Percentiles rank a stretch among this genome's conserved stretches.
phyloP scores from a whole-genome alignment of 208 protist species.

The Herpetomonas samuelpessoai region DNA sequence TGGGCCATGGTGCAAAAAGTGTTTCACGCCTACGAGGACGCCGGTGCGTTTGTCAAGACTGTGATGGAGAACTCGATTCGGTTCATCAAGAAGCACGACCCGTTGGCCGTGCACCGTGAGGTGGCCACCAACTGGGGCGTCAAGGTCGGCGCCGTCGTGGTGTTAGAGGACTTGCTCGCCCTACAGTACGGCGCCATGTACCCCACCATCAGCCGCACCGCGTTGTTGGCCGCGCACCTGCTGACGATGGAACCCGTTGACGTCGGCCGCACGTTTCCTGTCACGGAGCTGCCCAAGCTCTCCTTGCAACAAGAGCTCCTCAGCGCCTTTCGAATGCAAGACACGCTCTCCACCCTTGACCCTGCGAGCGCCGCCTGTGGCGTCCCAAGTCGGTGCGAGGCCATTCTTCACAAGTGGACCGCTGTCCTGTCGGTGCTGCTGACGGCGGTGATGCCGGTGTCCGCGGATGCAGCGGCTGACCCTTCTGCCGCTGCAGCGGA shows the following conservation, averaged over 20 bases:
- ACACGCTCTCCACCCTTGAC: slow-evolving; percentile 6
- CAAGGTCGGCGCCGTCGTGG: slow-evolving; percentile 67
- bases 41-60: slow-evolving; percentile 57
- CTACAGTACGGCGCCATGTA: slow-evolving; percentile 54
- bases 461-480: not conserved
- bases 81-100: slow-evolving; percentile 42
- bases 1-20: slow-evolving; percentile 44
- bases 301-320: slow-evolving; percentile 70
- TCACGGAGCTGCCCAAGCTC: slow-evolving; percentile 34
- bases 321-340: slow-evolving; percentile 69
- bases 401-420: slow-evolving; percentile 22
- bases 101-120: slow-evolving; percentile 60
- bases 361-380: slow-evolving; percentile 1
- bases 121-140: slow-evolving; percentile 81
- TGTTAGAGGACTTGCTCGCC: slow-evolving; percentile 68
- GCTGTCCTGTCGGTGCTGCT: slow-evolving; percentile 27
- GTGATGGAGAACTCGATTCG: slow-evolving; percentile 65
- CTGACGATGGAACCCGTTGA: slow-evolving; percentile 80
- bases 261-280: slow-evolving; percentile 59
- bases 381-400: slow-evolving; percentile 13
- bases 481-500: not conserved
- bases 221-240: slow-evolving; percentile 69
- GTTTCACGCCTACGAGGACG: slow-evolving; percentile 63
- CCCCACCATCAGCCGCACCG: slow-evolving; percentile 46
- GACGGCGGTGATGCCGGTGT: slow-evolving; percentile 5